These are phyloP conservation scores for Acarospora socialis DNA, from an alignment of 2,329 filamentous ascomycete species.

Conservation along the genomic window DNA sequence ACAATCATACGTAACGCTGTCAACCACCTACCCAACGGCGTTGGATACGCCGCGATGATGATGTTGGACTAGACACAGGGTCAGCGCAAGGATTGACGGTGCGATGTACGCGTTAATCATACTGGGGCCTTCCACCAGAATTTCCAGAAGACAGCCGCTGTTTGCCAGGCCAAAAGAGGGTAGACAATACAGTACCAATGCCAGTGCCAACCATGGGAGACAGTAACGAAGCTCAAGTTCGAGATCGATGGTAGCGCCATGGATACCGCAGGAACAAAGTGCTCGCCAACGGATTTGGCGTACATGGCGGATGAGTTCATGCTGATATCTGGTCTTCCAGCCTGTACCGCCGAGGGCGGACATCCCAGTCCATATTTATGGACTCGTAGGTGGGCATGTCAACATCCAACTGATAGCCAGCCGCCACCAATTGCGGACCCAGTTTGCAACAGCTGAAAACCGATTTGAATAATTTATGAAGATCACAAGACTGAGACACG, in stretches of 20 bases:
- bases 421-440: not conserved
- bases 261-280: not conserved
- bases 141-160: slow-evolving; percentile 7
- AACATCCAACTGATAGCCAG: no score
- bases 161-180: slow-evolving; percentile 5
- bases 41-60: slow-evolving; percentile 10
- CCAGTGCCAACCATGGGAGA: slow-evolving; percentile 6
- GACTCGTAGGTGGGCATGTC: no score
- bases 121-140: slow-evolving; percentile 12
- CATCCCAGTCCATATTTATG: not conserved
- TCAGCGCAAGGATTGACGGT: not conserved
- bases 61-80: slow-evolving; percentile 3
- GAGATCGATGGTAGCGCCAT: not conserved
- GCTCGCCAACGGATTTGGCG: not conserved
- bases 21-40: slow-evolving; percentile 10
- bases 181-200: slow-evolving; percentile 6
- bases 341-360: not conserved
- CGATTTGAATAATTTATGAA: not conserved
- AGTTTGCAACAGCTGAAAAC: not conserved
- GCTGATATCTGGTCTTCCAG: not conserved
- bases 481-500: not conserved
- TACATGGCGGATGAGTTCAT: not conserved
- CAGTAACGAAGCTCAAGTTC: not conserved
- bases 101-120: not conserved
- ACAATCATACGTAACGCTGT: slow-evolving; percentile 10